Evolutionary conservation across 2,329 filamentous ascomycete species (phyloP).

Genomic region (Helotiales sp.): DNA sequence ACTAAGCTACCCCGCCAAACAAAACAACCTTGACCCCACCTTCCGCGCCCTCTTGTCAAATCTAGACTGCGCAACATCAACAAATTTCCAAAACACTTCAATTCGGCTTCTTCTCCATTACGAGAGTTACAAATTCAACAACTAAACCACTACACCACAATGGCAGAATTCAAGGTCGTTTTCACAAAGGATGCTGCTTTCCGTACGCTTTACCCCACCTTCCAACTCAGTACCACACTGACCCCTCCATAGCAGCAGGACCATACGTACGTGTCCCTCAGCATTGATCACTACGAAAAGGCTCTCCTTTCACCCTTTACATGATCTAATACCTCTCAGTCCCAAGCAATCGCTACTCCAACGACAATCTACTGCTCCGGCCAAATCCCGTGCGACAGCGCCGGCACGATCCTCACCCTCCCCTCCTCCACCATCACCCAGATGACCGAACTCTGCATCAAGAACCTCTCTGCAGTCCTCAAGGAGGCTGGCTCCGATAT

Average conservation of each 20-base stretch:
- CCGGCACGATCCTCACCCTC: conserved; percentile 42
- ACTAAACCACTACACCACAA: conserved; percentile 27
- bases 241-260: conserved; percentile 35
- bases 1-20: conserved; percentile 21
- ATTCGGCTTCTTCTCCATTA: neutral
- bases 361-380: conserved; percentile 71
- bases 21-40: conserved; percentile 13
- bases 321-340: conserved; percentile 48
- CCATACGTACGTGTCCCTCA: conserved; percentile 34
- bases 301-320: neutral
- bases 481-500: conserved; percentile 80
- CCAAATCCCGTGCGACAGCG: conserved; percentile 45
- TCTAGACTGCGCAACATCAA: neutral
- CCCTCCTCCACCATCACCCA: conserved; percentile 67
- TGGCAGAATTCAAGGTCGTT: conserved; percentile 43
- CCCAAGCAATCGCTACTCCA: conserved; percentile 69
- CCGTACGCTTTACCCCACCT: conserved; percentile 36
- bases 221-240: neutral
- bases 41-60: conserved; percentile 1
- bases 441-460: conserved; percentile 69
- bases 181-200: conserved; percentile 44
- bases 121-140: neutral
- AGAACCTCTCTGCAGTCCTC: conserved; percentile 87
- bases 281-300: neutral
- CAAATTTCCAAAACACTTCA: conserved; percentile 9